Evolutionary conservation across 1,139 yeast species (phyloP).

Genomic region (Kodamaea suecica): DNA sequence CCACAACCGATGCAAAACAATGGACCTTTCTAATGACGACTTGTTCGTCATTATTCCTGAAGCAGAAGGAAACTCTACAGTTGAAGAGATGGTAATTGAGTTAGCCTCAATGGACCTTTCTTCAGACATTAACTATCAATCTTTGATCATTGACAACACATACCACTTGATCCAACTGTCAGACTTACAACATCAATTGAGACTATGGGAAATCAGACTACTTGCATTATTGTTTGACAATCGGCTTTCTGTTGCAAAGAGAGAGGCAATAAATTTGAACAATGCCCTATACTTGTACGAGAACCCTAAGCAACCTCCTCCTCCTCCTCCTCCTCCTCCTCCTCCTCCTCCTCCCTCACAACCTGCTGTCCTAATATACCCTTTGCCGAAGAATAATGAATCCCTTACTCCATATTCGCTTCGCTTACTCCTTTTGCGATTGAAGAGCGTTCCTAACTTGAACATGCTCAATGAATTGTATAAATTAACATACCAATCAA

Average conservation of each 20-base stretch:
- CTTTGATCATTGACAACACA: constrained; percentile 16
- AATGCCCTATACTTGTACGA: constrained; percentile 36
- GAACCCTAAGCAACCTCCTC: constrained; percentile 15
- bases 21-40: neutral
- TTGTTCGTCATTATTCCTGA: constrained; percentile 2
- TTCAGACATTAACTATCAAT: neutral
- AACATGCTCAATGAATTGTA: constrained; percentile 38
- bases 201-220: constrained; percentile 41
- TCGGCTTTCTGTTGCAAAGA: constrained; percentile 31
- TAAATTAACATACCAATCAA: constrained; percentile 38
- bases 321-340: constrained; percentile 1
- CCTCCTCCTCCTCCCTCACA: constrained; percentile 3
- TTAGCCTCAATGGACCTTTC: neutral
- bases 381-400: constrained; percentile 37
- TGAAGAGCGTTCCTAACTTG: constrained; percentile 39
- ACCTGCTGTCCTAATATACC: constrained; percentile 24
- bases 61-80: neutral
- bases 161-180: constrained; percentile 15
- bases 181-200: constrained; percentile 13
- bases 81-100: neutral
- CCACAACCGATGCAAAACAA: neutral
- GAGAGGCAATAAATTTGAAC: constrained; percentile 39
- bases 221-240: constrained; percentile 30
- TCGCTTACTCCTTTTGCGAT: constrained; percentile 31
- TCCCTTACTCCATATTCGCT: constrained; percentile 23